Evolutionary conservation across 2,329 filamentous ascomycete species (phyloP).

Genomic region (Anisogramma anomala): DNA sequence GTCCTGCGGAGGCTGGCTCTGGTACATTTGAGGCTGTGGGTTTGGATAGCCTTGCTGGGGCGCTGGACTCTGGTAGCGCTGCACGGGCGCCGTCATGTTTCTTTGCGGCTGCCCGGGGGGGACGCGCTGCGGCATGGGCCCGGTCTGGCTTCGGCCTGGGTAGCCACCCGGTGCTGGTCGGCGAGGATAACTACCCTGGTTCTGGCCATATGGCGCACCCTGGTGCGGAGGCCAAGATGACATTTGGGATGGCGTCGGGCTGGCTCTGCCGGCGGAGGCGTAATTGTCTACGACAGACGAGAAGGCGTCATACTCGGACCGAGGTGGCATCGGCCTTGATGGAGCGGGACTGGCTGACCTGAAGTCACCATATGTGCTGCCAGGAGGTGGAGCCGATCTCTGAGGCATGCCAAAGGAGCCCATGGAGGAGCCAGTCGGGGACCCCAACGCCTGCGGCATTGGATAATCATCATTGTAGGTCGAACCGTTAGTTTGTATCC

Average conservation of each 20-base stretch:
- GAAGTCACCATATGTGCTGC: conserved; percentile 14
- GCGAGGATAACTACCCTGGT: conserved; percentile 3
- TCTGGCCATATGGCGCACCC: background rate
- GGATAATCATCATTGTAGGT: conserved; percentile 17
- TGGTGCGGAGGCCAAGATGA: conserved; percentile 15
- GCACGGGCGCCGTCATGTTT: conserved; percentile 25
- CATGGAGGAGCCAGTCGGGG: conserved; percentile 15
- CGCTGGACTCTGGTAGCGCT: background rate
- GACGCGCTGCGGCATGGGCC: conserved; percentile 18
- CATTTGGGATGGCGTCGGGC: conserved; percentile 22
- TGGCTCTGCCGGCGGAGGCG: conserved; percentile 18
- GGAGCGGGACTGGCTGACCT: conserved; percentile 21
- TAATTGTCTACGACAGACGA: conserved; percentile 14
- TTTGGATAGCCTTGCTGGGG: background rate
- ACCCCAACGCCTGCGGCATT: conserved; percentile 19
- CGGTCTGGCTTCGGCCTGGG: conserved; percentile 21
- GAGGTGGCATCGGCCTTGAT: conserved; percentile 15
- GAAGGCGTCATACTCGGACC: conserved; percentile 15
- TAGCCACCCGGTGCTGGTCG: conserved; percentile 7
- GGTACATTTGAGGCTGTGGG: conserved; percentile 1
- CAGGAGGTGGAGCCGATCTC: conserved; percentile 9
- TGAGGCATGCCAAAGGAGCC: conserved; percentile 15
- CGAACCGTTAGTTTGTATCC: conserved; percentile 19
- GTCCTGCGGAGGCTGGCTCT: conserved; percentile 2
- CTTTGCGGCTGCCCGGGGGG: conserved; percentile 20